Evolutionary conservation across 2,329 filamentous ascomycete species (phyloP).

Genomic region (Dothiorella sarmentorum): DNA sequence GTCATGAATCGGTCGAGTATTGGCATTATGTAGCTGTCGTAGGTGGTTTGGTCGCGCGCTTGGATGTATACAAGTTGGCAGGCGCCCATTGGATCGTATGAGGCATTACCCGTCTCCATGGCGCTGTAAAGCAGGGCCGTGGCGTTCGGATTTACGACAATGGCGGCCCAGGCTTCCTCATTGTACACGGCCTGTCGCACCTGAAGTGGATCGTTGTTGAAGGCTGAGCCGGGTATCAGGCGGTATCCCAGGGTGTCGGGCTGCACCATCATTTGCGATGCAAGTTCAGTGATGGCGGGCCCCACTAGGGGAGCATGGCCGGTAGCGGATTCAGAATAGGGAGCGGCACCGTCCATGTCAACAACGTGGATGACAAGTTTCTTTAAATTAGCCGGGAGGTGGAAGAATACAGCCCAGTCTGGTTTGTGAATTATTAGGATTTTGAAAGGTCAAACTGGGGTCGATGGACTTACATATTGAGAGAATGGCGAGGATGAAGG

Average conservation of each 20-base stretch:
- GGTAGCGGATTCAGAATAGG: slow-evolving; percentile 41
- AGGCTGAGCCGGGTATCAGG: slow-evolving; percentile 48
- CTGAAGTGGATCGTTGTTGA: slow-evolving; percentile 53
- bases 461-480: slow-evolving; percentile 46
- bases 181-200: slow-evolving; percentile 60
- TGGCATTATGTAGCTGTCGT: slow-evolving; percentile 53
- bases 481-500: slow-evolving; percentile 55
- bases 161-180: slow-evolving; percentile 57
- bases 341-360: slow-evolving; percentile 59
- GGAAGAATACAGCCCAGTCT: slow-evolving; percentile 57
- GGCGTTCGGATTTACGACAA: slow-evolving; percentile 62
- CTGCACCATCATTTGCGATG: slow-evolving; percentile 41
- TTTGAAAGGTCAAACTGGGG: too few relatives aligned
- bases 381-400: slow-evolving; percentile 48
- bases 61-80: slow-evolving; percentile 56
- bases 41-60: slow-evolving; percentile 56
- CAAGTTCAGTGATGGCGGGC: slow-evolving; percentile 48
- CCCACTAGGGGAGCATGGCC: slow-evolving; percentile 51
- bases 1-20: slow-evolving; percentile 48
- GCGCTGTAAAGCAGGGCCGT: slow-evolving; percentile 56
- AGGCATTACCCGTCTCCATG: slow-evolving; percentile 52
- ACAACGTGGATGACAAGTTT: slow-evolving; percentile 57
- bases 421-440: not conserved
- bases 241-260: slow-evolving; percentile 50
- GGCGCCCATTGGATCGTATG: slow-evolving; percentile 59